Percentiles rank a stretch among this genome's conserved stretches.
These are phyloP conservation scores for Alnus glutinosa DNA, from an alignment of 306 rosid genomes.

Conservation along the genomic window DNA sequence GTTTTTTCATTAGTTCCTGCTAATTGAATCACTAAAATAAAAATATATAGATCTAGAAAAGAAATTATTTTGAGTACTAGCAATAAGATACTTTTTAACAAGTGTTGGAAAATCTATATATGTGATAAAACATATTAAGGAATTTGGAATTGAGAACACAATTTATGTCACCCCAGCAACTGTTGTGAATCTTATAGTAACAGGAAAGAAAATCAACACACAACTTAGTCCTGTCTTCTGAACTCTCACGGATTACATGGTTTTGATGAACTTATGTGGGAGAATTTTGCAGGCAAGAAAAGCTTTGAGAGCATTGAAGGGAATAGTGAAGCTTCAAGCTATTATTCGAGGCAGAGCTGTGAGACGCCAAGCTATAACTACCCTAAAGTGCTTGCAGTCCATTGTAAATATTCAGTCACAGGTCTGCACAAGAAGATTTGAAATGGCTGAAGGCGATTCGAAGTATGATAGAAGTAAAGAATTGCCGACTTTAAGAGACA, in stretches of 20 bases:
- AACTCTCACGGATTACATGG: neutral
- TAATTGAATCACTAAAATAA: neutral
- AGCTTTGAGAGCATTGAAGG: slow-evolving; percentile 87
- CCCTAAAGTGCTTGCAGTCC: slow-evolving; percentile 87
- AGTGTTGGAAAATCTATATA: neutral
- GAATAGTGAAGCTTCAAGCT: slow-evolving; percentile 96
- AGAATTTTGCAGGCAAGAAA: slow-evolving; percentile 70
- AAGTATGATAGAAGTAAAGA: slow-evolving; percentile 41
- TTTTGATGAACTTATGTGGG: slow-evolving; percentile 8
- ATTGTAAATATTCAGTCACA: slow-evolving; percentile 77
- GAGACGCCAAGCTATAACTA: slow-evolving; percentile 82
- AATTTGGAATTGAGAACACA: neutral
- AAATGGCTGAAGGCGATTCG: slow-evolving; percentile 44
- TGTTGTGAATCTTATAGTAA: neutral
- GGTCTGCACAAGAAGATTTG: slow-evolving; percentile 64
- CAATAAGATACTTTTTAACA: neutral
- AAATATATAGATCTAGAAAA: too few relatives aligned
- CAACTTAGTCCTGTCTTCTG: neutral
- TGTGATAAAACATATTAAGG: neutral
- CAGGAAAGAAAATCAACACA: neutral
- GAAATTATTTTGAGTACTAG: neutral
- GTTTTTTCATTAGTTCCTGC: slow-evolving; percentile 1
- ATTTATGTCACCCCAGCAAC: neutral
- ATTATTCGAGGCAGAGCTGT: slow-evolving; percentile 89
- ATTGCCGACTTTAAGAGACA: slow-evolving; percentile 53